These are phyloP conservation scores for Cyclotella atomus DNA, from an alignment of 108 stramenopile species.

Conservation along the genomic window DNA sequence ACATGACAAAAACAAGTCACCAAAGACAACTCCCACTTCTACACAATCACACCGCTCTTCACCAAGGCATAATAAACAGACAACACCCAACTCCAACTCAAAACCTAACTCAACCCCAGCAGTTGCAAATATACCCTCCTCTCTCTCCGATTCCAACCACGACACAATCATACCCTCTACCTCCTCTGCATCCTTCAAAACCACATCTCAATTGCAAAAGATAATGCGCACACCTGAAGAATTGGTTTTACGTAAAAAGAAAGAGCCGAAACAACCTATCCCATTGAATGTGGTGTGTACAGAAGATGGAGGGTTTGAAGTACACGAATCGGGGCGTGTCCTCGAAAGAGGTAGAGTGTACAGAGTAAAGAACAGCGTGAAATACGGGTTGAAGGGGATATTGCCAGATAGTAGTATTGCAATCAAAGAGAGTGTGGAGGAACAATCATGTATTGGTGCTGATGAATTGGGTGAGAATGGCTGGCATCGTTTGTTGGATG, in stretches of 20 bases:
- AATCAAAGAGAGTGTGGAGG: not conserved
- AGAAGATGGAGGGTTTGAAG: conserved; percentile 10
- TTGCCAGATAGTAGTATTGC: not conserved
- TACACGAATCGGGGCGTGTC: not conserved
- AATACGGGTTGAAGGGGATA: not conserved
- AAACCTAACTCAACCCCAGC: not conserved
- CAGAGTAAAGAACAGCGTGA: not conserved
- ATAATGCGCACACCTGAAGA: not conserved
- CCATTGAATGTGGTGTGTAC: conserved; percentile 10
- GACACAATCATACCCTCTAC: not conserved
- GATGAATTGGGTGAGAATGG: conserved; percentile 30
- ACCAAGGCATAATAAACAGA: too few species aligned
- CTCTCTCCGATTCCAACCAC: not conserved
- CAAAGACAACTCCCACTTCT: too few species aligned
- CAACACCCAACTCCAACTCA: not conserved
- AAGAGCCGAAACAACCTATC: not conserved
- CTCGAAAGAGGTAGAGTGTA: not conserved
- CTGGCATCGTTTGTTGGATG: conserved; percentile 31
- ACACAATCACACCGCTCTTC: too few species aligned
- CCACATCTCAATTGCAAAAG: not conserved
- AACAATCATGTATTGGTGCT: not conserved
- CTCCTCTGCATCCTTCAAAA: not conserved
- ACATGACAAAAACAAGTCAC: too few species aligned
- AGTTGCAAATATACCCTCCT: too few species aligned
- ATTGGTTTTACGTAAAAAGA: not conserved